These are phyloP conservation scores for Rhinocladiella similis DNA, from an alignment of 2,329 filamentous ascomycete species.

Conservation along the genomic window DNA sequence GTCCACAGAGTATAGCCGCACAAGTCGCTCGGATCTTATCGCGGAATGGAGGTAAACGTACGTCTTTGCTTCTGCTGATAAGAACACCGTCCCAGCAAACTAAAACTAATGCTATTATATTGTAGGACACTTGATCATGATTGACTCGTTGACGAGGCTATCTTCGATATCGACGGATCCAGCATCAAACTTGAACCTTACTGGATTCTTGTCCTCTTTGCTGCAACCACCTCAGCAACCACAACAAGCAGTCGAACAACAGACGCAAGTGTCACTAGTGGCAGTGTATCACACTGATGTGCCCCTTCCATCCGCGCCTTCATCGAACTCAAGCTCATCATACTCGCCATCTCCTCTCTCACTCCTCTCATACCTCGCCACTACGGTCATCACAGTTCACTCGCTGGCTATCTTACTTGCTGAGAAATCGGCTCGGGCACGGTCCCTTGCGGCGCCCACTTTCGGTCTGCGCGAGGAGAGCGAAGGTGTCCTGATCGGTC, in stretches of 20 bases:
- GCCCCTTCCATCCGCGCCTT: slow-evolving; percentile 47
- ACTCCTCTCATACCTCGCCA: slow-evolving; percentile 81
- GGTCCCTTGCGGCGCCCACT: slow-evolving; percentile 71
- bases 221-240: slow-evolving; percentile 54
- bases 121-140: slow-evolving; percentile 21
- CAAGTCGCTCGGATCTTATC: slow-evolving; percentile 55
- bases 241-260: slow-evolving; percentile 16
- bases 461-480: slow-evolving; percentile 76
- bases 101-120: neutral
- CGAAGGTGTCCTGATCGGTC: slow-evolving; percentile 75
- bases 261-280: slow-evolving; percentile 64
- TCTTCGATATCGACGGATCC: slow-evolving; percentile 17
- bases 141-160: slow-evolving; percentile 24
- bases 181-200: slow-evolving; percentile 51
- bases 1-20: slow-evolving; percentile 55
- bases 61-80: neutral
- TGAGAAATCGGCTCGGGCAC: slow-evolving; percentile 71
- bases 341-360: slow-evolving; percentile 68
- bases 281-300: slow-evolving; percentile 82
- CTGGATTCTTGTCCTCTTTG: slow-evolving; percentile 68
- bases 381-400: slow-evolving; percentile 73
- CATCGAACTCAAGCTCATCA: slow-evolving; percentile 20
- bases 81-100: too few relatives aligned
- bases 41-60: slow-evolving; percentile 16
- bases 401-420: slow-evolving; percentile 74